Evolutionary conservation across 2,329 filamentous ascomycete species (phyloP), one percentile per base, ranked within the genome.

Genomic region (Cordyceps javanica): DNA sequence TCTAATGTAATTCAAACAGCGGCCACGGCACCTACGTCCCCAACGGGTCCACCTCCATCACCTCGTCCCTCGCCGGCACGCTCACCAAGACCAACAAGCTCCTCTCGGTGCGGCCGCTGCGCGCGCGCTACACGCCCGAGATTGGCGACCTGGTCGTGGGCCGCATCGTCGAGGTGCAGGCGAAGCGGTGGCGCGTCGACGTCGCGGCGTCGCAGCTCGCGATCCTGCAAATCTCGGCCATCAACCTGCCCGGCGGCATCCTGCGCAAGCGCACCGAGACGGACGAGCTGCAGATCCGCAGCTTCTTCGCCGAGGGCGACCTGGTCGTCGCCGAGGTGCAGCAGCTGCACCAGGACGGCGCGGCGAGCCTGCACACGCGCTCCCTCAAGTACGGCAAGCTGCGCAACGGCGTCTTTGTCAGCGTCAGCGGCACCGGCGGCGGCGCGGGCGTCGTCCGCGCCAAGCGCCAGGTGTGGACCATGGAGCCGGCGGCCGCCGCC

Each of bases 221-320:
- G 3, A 82, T 87, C 48, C 80, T 99, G 10, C 90, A 91, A 19
- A 85, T 99, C 44, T 90, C 86, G 55, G 88, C 89, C 60, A 97
- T 99, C 74, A 99, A 99, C 70, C 78, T 99, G 2, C 94, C 94
- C 0, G 94, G 94, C 58, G 94, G 94, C 34, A 96, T 96, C 62
- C 79, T 97, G 66, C 85, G 94, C 59, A 89, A 93, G 69, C 82
- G 94, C 63, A 99, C 94, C 28, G 92, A 93, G 67, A 95, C 94
- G 16, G 94, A 99, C 72, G 94, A 97, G 77, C 80, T 99, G 66
- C 94, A 97, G 74, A 97, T 99, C 73, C 85, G 94, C 52, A 90
- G 86, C n/a, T 99, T 97, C 74, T 97, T 99, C 75, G 87, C 88
- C 56, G 94, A 99, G 73, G 94, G 94, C 13, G 94, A 99, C 70